Conservation (phyloP, 2,329 filamentous ascomycete species). For the Fusarium albosuccineum region DNA sequence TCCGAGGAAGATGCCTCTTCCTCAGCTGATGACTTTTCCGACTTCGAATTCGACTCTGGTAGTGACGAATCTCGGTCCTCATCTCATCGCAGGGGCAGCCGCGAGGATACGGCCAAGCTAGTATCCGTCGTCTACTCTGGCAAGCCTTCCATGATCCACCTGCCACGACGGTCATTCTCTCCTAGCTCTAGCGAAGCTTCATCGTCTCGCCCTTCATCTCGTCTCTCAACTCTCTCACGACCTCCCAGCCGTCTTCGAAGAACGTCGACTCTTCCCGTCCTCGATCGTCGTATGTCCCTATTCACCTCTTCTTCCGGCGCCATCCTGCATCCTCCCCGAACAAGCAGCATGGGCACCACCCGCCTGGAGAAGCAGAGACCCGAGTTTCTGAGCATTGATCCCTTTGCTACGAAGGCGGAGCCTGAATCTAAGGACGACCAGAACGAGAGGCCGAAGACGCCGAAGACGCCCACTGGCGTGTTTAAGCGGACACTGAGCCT, state of each 20-base stretch:
- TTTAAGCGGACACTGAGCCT: conserved; percentile 68
- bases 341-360: conserved; percentile 58
- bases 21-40: conserved; percentile 70
- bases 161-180: conserved; percentile 61
- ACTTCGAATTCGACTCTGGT: conserved; percentile 64
- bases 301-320: conserved; percentile 51
- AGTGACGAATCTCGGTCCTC: conserved; percentile 51
- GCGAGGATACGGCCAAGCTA: conserved; percentile 68
- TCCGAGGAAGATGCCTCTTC: conserved; percentile 76
- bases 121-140: conserved; percentile 72
- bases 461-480: conserved; percentile 59
- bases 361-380: conserved; percentile 56
- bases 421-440: conserved; percentile 47
- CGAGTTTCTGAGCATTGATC: conserved; percentile 67
- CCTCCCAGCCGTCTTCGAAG: conserved; percentile 45
- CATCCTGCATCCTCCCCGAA: conserved; percentile 56
- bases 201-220: conserved; percentile 40
- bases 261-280: conserved; percentile 50
- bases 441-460: conserved; percentile 51
- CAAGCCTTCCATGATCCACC: conserved; percentile 69
- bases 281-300: conserved; percentile 51
- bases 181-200: conserved; percentile 49
- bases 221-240: conserved; percentile 28
- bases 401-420: conserved; percentile 59
- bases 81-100: conserved; percentile 54